Evolutionary conservation across 495 filamentous ascomycete genomes (phyloP), one percentile per base, ranked within the genome.

Genomic region (Neurospora sp.): DNA sequence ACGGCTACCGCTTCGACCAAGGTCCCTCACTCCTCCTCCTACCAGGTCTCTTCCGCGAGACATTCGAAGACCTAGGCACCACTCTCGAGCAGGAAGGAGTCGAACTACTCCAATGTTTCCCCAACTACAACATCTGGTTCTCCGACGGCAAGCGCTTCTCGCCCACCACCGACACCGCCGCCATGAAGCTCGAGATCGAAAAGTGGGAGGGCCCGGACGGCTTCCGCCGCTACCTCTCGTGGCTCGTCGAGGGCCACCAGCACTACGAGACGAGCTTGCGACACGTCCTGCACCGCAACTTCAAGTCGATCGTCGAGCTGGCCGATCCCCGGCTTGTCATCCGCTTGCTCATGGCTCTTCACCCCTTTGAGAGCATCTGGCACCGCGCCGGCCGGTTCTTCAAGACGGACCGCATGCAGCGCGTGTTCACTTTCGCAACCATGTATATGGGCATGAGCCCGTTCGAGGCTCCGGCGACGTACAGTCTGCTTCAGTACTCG

Each of bases 361-460:
- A 91, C 82, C 90, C 90, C 4, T 88, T 90, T 71, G 86, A 91
- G 75, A 89, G 83, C 75, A 88, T 91, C 10, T 92, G 87, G 79
- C 81, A 78, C 14, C 82, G 90, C 22, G 85, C 89, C 20, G 78
- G 84, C 18, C 85, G 82, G 70, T 92, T 91, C 76, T 92, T 92
- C 78, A 86, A 83, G 81, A 89, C 89, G 1, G 90, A 92, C 75
- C 82, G 90, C 72, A 77, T 92, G 77, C 81, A 89, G 65, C 79
- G 90, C 16, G 89, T 89, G 0, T 91, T 92, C 75, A 92, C 90
- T 10, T 92, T 92, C 78, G 89, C 88, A 39, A 91, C 88, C 73
- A 93, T 92, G 91, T 93, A 93, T 76, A 89, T 92, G 85, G 91
- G 91, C 1, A 93, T 93, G 91, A 87, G 83, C 73, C 91, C 91